Evolutionary conservation across 2,329 filamentous ascomycete genomes (phyloP).

Genomic region (Hypoxylon sp.): DNA sequence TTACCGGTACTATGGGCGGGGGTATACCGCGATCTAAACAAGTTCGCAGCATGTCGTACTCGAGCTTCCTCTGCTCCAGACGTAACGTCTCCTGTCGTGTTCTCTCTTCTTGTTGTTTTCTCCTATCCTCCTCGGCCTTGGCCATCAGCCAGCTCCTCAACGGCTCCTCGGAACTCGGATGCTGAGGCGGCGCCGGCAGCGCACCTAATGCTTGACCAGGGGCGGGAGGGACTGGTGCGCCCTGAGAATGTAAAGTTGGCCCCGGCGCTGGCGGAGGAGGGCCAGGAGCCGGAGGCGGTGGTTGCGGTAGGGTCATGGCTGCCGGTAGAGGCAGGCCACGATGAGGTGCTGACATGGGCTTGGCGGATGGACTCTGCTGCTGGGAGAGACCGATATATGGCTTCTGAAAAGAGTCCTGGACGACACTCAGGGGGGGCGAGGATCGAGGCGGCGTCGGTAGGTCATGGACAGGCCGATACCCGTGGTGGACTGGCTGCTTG

Average conservation of each 20-base stretch:
- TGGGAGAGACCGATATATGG: slow-evolving; percentile 50
- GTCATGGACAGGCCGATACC: slow-evolving; percentile 69
- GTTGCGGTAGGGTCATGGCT: slow-evolving; percentile 66
- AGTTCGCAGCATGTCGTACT: slow-evolving; percentile 75
- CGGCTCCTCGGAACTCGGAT: slow-evolving; percentile 72
- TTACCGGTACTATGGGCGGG: slow-evolving; percentile 75
- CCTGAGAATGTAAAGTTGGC: slow-evolving; percentile 43
- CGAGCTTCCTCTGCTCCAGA: slow-evolving; percentile 75
- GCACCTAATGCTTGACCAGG: slow-evolving; percentile 57
- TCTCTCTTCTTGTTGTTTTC: slow-evolving; percentile 77
- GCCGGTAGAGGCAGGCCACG: slow-evolving; percentile 74
- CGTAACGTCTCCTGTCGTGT: slow-evolving; percentile 70
- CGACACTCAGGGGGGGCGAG: slow-evolving; percentile 62
- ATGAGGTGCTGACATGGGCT: slow-evolving; percentile 74
- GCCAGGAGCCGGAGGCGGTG: slow-evolving; percentile 41
- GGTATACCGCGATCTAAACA: slow-evolving; percentile 75
- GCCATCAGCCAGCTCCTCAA: slow-evolving; percentile 76
- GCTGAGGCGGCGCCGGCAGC: slow-evolving; percentile 70
- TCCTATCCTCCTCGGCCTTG: slow-evolving; percentile 76
- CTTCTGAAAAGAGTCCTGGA: slow-evolving; percentile 57
- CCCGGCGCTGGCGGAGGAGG: slow-evolving; percentile 42
- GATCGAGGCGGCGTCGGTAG: slow-evolving; percentile 66
- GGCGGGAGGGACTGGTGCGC: slow-evolving; percentile 45
- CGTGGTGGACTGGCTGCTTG: slow-evolving; percentile 66
- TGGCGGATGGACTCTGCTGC: slow-evolving; percentile 57